Base-by-base conservation (phyloP, 2,329 filamentous ascomycete species). In the Colletotrichum sansevieriae region DNA sequence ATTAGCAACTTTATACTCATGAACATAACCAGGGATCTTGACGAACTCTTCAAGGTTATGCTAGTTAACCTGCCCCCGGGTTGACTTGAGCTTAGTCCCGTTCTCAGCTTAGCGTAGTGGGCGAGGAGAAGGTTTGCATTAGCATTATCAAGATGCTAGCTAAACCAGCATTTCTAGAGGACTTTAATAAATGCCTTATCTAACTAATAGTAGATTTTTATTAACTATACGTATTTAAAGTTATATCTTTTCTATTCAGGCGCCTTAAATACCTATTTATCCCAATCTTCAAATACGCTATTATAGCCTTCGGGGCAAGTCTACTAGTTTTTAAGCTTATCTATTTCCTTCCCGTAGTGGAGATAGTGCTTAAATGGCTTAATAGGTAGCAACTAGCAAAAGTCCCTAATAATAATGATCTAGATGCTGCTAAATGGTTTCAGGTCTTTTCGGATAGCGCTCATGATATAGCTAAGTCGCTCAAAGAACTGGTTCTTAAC, bases 401-500 rank as follows among this genome's bases (percentile, higher is more conserved):
- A 62, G 41, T 66, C 63, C 3, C 63, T 47, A 18, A 66, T 57
- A 3, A 10, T 5, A 9, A 66, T 66, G 8, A 66, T 8, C 33
- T 66, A 49, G 5, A 62, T 12, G 0, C 58, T 58, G 0, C 63
- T 49, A 7, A 66, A 66, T 2, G 47, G 37, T 18, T 8, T 11
- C 6, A 2, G 11, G 3, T 41, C n/a, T 2, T 22, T 1, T 25
- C 56, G 15, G 12, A 37, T 20, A 8, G 1, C 4, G 4, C 11
- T 2, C 10, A 65, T 18, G 1, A 91, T 87, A 0, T 88, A 88
- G 0, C 88, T 85, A 0, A 91, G 75, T 3, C 47, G 20, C 71
- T 90, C 87, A 69, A 83, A 88, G 65, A 90, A 90, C 71, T 91
- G 89, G 83, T 84, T 87, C 55, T 88, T 86, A 0, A 91, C 81